phyloP scores from a whole-genome alignment of 345 rosid genomes.

The Arabis hirsuta region DNA sequence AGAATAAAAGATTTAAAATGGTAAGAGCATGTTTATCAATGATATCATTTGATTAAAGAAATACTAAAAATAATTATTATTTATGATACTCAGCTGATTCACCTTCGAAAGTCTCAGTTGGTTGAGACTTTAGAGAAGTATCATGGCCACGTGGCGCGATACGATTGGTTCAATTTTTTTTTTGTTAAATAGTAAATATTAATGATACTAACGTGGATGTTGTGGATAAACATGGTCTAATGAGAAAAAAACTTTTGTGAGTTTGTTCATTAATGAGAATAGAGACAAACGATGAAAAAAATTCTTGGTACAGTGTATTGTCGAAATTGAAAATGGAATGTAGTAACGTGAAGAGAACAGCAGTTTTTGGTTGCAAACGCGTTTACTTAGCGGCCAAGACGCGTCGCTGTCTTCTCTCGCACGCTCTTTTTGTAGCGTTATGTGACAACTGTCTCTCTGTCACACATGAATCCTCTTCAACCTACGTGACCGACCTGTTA shows the following conservation, averaged over 20 bases:
- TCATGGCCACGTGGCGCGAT: too few species aligned
- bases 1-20: neutral
- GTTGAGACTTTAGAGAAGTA: too few species aligned
- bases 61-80: too few species aligned
- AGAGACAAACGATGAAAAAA: slow-evolving; percentile 22
- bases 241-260: slow-evolving; percentile 21
- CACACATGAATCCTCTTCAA: slow-evolving; percentile 35
- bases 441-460: slow-evolving; percentile 34
- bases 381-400: slow-evolving; percentile 45
- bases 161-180: too few species aligned
- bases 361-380: slow-evolving; percentile 44
- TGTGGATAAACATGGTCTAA: too few species aligned
- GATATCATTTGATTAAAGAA: too few species aligned
- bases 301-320: slow-evolving; percentile 15
- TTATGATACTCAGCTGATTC: too few species aligned
- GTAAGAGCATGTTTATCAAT: too few species aligned
- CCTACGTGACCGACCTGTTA: slow-evolving; percentile 40
- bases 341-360: slow-evolving; percentile 44
- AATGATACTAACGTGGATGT: too few species aligned
- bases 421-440: slow-evolving; percentile 40
- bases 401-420: slow-evolving; percentile 42
- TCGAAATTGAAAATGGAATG: slow-evolving; percentile 37
- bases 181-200: too few species aligned
- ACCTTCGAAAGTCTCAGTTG: too few species aligned
- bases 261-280: slow-evolving; percentile 11